Evolutionary conservation across 352 stramenopile genomes (phyloP), one percentile per base, ranked within the genome.

Genomic region (Phytophthora boehmeriae): DNA sequence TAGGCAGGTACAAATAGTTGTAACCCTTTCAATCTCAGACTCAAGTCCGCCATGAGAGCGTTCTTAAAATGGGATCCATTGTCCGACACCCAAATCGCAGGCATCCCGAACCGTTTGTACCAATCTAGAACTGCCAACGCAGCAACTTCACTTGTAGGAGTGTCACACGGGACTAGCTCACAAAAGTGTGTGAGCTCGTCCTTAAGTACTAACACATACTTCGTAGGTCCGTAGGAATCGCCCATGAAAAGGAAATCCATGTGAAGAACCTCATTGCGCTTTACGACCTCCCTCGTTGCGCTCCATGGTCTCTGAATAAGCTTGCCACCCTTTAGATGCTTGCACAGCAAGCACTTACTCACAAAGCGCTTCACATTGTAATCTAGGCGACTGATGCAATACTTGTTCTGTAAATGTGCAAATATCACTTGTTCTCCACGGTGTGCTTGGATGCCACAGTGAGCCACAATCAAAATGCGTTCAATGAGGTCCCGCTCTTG

Each of bases 71-170:
- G 51, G 1, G 22, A 54, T 3, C 34, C 63, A 23, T 63, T 34
- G 19, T 71, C 56, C 1, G 56, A 60, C 8, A 55, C 35, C 19
- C 48, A 47, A 14, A 14, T 42, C 0, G n/a, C 19, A 6, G 58
- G 51, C n/a, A 56, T 22, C 6, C 57, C 57, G 20, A 61, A 63
- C 10, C 57, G 48, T 13, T 66, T 71, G 55, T 55, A 41, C 63
- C 56, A 66, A 30, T 62, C 48, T 2, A 66, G 23, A 14, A 59
- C 49, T 32, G 44, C 57, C 2, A 20, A 30, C 13, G 46, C 44
- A 23, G 36, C 55, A 0, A 60, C 42, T 2, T 13, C 10, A 46
- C 32, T 45, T 11, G 35, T 61, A 23, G 58, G 45, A 22, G 60
- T 48, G 16, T 68, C 52, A 19, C 46, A 68, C 1, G 60, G 28